Evolutionary conservation across 2,329 filamentous ascomycete genomes (phyloP).

Genomic region (Aspergillus versicolor): DNA sequence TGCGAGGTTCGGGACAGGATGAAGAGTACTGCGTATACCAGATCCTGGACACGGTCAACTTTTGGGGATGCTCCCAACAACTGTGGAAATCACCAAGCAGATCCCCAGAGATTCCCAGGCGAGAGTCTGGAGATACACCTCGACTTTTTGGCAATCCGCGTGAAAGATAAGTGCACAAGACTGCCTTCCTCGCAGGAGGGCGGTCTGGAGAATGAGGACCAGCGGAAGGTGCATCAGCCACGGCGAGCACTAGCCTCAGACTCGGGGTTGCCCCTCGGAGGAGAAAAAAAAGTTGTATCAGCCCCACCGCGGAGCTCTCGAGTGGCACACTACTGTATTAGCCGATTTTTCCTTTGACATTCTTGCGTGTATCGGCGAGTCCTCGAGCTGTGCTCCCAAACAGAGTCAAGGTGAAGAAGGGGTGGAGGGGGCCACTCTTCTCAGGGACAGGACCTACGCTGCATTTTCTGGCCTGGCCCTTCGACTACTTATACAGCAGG

Average conservation of each 20-base stretch:
- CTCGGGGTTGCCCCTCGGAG: conserved; percentile 10
- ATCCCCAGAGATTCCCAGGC: conserved; percentile 4
- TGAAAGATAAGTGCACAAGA: background rate
- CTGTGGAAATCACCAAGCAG: conserved; percentile 21
- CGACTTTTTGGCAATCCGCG: background rate
- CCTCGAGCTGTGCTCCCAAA: conserved; percentile 2
- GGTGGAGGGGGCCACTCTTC: conserved; percentile 1
- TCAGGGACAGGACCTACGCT: conserved; percentile 10
- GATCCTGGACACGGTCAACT: conserved; percentile 22
- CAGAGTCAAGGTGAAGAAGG: background rate
- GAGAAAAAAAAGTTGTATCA: conserved; percentile 2
- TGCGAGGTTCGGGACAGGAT: conserved; percentile 20
- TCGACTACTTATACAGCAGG: conserved; percentile 8
- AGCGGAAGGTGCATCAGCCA: background rate
- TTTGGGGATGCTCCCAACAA: conserved; percentile 12
- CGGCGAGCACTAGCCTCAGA: conserved; percentile 9
- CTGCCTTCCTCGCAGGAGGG: background rate
- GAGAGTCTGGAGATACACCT: background rate
- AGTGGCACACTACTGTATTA: conserved; percentile 6
- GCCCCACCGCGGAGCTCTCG: conserved; percentile 6
- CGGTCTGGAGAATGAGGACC: background rate
- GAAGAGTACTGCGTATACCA: conserved; percentile 26
- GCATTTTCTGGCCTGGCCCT: conserved; percentile 10
- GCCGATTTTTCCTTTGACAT: conserved; percentile 1
- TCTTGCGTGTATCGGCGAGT: conserved; percentile 6